Conservation (phyloP, 768 basidiomycete species). For the Boletus speciosus region DNA sequence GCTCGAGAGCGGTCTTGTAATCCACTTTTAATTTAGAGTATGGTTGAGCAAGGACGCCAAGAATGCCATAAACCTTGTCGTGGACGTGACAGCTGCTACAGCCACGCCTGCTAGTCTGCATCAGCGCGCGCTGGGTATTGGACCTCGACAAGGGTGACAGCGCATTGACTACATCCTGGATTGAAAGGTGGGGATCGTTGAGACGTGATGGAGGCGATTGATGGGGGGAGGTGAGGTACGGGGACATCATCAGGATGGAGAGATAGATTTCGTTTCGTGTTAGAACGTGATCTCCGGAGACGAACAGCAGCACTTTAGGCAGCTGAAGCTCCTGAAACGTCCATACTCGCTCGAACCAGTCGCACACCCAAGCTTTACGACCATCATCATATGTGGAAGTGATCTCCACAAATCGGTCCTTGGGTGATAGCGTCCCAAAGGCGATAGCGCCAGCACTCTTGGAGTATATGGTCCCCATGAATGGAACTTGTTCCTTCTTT, state of each 20-base stretch:
- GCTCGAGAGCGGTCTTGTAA: not conserved
- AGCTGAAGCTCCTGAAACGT: conserved; percentile 14
- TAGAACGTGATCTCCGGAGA: conserved; percentile 7
- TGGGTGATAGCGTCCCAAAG: conserved; percentile 1
- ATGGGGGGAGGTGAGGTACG: conserved; percentile 3
- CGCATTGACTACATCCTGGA: conserved; percentile 7
- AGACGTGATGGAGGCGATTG: not conserved
- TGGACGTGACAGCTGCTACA: not conserved
- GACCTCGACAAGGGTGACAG: conserved; percentile 6
- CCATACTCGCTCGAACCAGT: conserved; percentile 15
- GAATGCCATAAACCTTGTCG: conserved; percentile 11
- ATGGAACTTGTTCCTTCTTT: conserved; percentile 1
- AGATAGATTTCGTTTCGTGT: conserved; percentile 6
- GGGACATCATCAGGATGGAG: conserved; percentile 9
- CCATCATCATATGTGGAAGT: not conserved
- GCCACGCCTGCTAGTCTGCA: conserved; percentile 8
- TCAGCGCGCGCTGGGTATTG: conserved; percentile 5
- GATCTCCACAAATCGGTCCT: not conserved
- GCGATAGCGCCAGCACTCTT: conserved; percentile 9
- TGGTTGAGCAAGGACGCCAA: conserved; percentile 1
- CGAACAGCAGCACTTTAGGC: conserved; percentile 2
- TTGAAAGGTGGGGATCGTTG: not conserved
- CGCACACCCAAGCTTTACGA: conserved; percentile 9
- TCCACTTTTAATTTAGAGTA: not conserved
- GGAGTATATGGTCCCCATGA: conserved; percentile 7